Evolutionary conservation across 805 yeast genomes (phyloP).

Genomic region (Hanseniaspora clermontiae): DNA sequence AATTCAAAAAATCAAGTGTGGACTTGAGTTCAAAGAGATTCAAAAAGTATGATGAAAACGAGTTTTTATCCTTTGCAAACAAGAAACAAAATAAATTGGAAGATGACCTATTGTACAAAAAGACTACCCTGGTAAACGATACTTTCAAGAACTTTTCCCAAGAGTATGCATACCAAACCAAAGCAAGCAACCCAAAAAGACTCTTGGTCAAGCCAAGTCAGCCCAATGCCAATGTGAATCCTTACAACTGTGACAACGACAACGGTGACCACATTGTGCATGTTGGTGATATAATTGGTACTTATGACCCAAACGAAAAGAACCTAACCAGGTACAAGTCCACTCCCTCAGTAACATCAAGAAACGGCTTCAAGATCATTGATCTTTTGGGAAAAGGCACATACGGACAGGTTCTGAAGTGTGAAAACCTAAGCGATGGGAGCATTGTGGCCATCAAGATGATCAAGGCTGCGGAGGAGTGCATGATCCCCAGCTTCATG

Average conservation of each 20-base stretch:
- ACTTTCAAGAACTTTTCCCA: slow-evolving; percentile 82
- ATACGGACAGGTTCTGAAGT: slow-evolving; percentile 95
- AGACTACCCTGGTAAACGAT: slow-evolving; percentile 63
- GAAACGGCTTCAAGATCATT: slow-evolving; percentile 66
- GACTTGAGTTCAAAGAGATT: slow-evolving; percentile 2
- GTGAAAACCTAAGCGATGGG: slow-evolving; percentile 57
- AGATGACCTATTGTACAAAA: slow-evolving; percentile 68
- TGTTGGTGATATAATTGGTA: slow-evolving; percentile 86
- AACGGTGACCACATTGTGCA: slow-evolving; percentile 84
- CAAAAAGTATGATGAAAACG: neutral
- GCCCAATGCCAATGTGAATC: slow-evolving; percentile 57
- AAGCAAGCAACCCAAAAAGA: slow-evolving; percentile 72
- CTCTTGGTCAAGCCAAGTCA: slow-evolving; percentile 88
- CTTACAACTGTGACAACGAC: slow-evolving; percentile 56
- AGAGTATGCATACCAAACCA: slow-evolving; percentile 61
- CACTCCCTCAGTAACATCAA: slow-evolving; percentile 17
- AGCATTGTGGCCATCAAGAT: slow-evolving; percentile 90
- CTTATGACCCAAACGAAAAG: slow-evolving; percentile 23
- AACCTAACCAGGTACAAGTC: slow-evolving; percentile 28
- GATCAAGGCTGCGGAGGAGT: slow-evolving; percentile 82
- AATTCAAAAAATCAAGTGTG: neutral
- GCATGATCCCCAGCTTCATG: slow-evolving; percentile 77
- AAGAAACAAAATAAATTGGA: slow-evolving; percentile 24
- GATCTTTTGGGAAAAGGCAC: slow-evolving; percentile 94
- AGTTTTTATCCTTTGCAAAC: neutral